phyloP scores from a whole-genome alignment of 202 grass and related monocot genomes.

The Musa balbisiana region DNA sequence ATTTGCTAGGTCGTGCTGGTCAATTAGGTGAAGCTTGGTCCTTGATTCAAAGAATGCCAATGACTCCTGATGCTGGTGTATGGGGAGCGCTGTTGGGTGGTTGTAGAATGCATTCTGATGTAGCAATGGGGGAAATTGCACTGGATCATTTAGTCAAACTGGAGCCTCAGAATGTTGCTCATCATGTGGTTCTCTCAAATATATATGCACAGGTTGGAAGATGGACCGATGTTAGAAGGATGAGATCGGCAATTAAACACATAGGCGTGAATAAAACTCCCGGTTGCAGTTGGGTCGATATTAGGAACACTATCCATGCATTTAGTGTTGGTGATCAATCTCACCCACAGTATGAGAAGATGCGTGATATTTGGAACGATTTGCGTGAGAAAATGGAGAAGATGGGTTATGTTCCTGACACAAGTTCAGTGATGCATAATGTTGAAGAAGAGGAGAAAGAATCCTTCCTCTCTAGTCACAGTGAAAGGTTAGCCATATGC shows the following conservation, averaged over 20 bases:
- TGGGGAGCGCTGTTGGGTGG: conserved; percentile 28
- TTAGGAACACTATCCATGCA: conserved; percentile 20
- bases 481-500: conserved; percentile 22
- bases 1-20: conserved; percentile 25
- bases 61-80: conserved; percentile 23
- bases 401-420: conserved; percentile 27
- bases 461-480: conserved; percentile 22
- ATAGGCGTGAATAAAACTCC: conserved; percentile 19
- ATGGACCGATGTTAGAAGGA: conserved; percentile 14
- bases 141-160: conserved; percentile 15
- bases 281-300: conserved; percentile 29
- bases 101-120: conserved; percentile 21
- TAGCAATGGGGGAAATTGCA: conserved; percentile 28
- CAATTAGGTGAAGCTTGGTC: conserved; percentile 17
- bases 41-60: conserved; percentile 24
- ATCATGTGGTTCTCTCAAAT: conserved; percentile 26
- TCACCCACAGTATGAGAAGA: conserved; percentile 19
- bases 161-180: conserved; percentile 19
- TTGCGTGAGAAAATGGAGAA: conserved; percentile 23
- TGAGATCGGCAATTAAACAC: conserved; percentile 19
- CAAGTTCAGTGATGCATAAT: conserved; percentile 22
- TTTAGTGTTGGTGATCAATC: conserved; percentile 24
- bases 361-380: conserved; percentile 17
- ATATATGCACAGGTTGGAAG: conserved; percentile 29
- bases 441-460: conserved; percentile 30